Evolutionary conservation across 73 alveolate genomes (phyloP).

Genomic region (Paramecium pentaurelia): DNA sequence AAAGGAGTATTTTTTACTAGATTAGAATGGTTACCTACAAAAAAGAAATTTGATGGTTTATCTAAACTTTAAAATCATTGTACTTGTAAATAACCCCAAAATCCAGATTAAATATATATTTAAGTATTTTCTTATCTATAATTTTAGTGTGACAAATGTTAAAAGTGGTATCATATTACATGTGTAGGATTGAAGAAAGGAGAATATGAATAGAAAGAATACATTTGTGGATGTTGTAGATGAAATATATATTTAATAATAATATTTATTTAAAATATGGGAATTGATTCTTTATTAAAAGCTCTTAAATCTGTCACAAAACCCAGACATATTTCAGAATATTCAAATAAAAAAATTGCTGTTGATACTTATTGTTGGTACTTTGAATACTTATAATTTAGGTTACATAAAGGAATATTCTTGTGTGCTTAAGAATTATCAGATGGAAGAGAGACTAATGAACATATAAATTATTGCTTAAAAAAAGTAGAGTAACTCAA

Average conservation of each 20-base stretch:
- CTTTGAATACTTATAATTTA: not conserved
- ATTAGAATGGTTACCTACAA: not conserved
- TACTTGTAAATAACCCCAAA: constrained; percentile 30
- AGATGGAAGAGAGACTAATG: constrained; percentile 67
- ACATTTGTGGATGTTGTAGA: constrained; percentile 51
- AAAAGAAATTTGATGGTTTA: constrained; percentile 3
- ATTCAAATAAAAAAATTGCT: constrained; percentile 81
- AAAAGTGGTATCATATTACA: not conserved
- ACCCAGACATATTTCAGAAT: constrained; percentile 81
- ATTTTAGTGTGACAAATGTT: constrained; percentile 13
- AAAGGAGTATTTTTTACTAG: constrained; percentile 2
- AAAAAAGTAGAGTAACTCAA: constrained; percentile 78
- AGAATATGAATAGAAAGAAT: constrained; percentile 11
- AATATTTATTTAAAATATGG: constrained; percentile 58
- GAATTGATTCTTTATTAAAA: constrained; percentile 81
- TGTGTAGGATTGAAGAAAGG: constrained; percentile 41
- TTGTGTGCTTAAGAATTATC: constrained; percentile 81
- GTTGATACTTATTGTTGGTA: constrained; percentile 96
- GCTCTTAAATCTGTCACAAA: constrained; percentile 79
- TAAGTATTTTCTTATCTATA: not conserved
- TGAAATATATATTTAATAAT: not conserved
- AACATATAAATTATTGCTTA: constrained; percentile 74
- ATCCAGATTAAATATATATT: constrained; percentile 9
- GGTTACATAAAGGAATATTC: constrained; percentile 93
- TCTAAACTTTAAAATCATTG: not conserved